Conservation (phyloP, 177 flowering plant species). For the Tripterygium wilfordii region DNA sequence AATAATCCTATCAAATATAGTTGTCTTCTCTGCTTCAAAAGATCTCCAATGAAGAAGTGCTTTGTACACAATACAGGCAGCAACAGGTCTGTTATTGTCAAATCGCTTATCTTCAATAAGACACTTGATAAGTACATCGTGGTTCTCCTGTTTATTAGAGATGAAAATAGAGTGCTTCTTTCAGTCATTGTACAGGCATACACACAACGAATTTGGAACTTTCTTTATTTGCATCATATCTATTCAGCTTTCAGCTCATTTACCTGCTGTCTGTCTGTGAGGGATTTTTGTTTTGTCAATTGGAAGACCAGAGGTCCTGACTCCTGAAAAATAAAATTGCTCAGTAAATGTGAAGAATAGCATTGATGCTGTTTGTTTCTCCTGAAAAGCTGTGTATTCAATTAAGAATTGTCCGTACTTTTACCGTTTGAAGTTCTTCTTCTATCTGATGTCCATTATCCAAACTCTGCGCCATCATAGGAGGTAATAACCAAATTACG, state of each 20-base stretch:
- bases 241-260: neutral
- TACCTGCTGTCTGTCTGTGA: constrained; percentile 82
- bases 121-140: constrained; percentile 66
- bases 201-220: too few relatives aligned
- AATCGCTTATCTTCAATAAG: constrained; percentile 58
- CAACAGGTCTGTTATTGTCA: constrained; percentile 51
- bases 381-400: neutral
- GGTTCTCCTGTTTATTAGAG: constrained; percentile 50
- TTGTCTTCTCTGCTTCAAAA: constrained; percentile 79
- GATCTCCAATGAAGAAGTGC: constrained; percentile 81
- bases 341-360: too few relatives aligned
- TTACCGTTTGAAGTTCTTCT: constrained; percentile 27
- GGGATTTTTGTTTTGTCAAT: constrained; percentile 64
- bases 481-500: constrained; percentile 1
- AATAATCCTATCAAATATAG: constrained; percentile 64
- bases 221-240: too few relatives aligned
- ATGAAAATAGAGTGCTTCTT: neutral
- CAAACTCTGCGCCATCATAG: constrained; percentile 29
- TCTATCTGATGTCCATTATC: constrained; percentile 47
- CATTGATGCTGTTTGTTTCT: neutral
- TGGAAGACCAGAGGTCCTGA: constrained; percentile 17
- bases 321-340: constrained; percentile 40
- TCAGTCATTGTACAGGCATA: too few relatives aligned
- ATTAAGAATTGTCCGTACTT: constrained; percentile 24
- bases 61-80: constrained; percentile 62